These are phyloP conservation scores for Pinguiococcus pyrenoidosus DNA, from an alignment of 108 stramenopile species.

Conservation along the genomic window DNA sequence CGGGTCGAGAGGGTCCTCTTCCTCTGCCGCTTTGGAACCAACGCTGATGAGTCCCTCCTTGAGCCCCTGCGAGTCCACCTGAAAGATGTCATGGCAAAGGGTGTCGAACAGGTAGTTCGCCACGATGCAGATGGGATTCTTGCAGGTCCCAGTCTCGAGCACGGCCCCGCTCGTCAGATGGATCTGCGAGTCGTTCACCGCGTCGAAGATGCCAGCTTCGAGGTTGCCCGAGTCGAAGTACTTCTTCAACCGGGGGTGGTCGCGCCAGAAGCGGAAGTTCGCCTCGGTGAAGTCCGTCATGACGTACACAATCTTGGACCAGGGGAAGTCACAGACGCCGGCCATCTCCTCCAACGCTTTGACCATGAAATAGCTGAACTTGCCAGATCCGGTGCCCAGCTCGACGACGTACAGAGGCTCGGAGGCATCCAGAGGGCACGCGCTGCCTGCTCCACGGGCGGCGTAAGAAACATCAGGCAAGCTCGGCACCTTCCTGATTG, in stretches of 20 bases:
- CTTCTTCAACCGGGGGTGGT: conserved; percentile 28
- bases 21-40: conserved; percentile 19
- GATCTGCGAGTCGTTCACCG: conserved; percentile 34
- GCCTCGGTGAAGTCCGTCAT: conserved; percentile 54
- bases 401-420: conserved; percentile 56
- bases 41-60: conserved; percentile 39
- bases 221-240: conserved; percentile 39
- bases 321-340: conserved; percentile 39
- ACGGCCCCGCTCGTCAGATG: conserved; percentile 23
- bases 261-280: conserved; percentile 43
- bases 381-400: conserved; percentile 48
- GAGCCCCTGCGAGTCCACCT: conserved; percentile 10
- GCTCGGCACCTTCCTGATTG: not conserved
- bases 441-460: not conserved
- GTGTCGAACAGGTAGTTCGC: conserved; percentile 60
- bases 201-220: conserved; percentile 56
- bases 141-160: conserved; percentile 23
- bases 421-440: conserved; percentile 20
- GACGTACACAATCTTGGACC: conserved; percentile 47
- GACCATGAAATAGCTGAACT: conserved; percentile 54
- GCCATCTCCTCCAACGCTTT: conserved; percentile 41
- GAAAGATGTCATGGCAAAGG: conserved; percentile 48
- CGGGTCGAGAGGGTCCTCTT: conserved; percentile 44
- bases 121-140: conserved; percentile 44
- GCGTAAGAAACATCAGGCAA: no score